Percentiles rank a stretch among this genome's conserved stretches.
These are phyloP conservation scores for Sicyos baderoa DNA, from an alignment of 306 rosid species.

Conservation along the genomic window DNA sequence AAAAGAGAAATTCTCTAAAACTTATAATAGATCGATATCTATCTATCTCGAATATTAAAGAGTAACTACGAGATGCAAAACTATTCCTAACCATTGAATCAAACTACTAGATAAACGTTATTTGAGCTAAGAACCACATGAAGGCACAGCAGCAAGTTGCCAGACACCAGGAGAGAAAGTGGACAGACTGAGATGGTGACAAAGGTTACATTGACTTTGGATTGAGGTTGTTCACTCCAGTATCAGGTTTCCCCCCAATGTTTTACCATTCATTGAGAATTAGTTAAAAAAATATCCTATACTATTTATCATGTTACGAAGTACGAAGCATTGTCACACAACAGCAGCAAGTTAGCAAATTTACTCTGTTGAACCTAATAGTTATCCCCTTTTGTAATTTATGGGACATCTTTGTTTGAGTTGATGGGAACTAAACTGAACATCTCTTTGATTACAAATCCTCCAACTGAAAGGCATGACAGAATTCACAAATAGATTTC, in stretches of 20 bases:
- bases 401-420: background rate
- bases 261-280: background rate
- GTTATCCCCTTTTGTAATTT: background rate
- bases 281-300: background rate
- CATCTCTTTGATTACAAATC: background rate
- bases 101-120: background rate
- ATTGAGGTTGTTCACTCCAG: background rate
- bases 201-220: background rate
- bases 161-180: background rate
- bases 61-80: no score
- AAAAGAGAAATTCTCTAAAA: background rate
- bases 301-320: background rate
- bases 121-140: background rate
- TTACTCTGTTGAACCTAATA: background rate
- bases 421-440: background rate
- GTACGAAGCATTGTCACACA: conserved; percentile 4
- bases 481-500: no score
- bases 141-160: background rate
- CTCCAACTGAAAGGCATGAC: no score
- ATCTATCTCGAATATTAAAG: background rate
- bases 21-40: background rate
- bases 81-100: no score
- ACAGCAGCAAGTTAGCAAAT: background rate
- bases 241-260: background rate
- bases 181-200: background rate